A percentile compares a stretch with the other conserved stretches of the same genome.
phyloP scores from a whole-genome alignment of 2,329 filamentous ascomycete genomes.

The Cytospora piceae region DNA sequence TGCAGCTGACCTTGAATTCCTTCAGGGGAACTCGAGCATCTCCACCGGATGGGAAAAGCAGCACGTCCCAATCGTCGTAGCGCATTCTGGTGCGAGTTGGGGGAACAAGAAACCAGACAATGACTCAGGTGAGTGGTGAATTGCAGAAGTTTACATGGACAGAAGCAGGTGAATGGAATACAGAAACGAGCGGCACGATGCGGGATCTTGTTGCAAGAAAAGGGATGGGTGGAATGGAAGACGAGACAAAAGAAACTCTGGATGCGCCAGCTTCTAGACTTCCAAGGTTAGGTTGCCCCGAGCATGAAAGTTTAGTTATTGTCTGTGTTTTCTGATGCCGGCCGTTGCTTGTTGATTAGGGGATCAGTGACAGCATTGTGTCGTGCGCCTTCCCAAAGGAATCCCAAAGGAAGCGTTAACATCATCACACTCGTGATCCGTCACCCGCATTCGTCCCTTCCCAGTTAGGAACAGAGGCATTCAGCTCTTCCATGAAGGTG shows the following conservation, averaged over 20 bases:
- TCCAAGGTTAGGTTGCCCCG: no score
- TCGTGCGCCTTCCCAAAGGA: constrained; percentile 5
- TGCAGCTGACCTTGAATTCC: constrained; percentile 81
- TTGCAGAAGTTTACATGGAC: neutral
- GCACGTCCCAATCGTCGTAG: constrained; percentile 84
- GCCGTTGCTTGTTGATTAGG: neutral
- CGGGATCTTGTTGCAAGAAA: neutral
- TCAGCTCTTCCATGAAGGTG: neutral
- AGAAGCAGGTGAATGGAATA: no score
- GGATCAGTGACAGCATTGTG: neutral
- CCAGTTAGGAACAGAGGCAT: neutral
- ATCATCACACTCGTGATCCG: neutral
- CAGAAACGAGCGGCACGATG: neutral
- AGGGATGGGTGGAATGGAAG: neutral
- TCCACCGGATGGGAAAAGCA: constrained; percentile 68
- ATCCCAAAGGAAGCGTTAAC: neutral
- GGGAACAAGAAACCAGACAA: neutral
- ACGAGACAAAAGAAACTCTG: neutral
- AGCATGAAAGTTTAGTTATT: neutral
- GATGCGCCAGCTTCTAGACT: no score
- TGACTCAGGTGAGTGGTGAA: neutral
- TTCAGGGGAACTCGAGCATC: constrained; percentile 71
- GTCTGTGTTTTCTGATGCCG: neutral
- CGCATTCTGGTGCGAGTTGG: constrained; percentile 61
- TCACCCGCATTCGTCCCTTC: neutral